Percentiles rank a stretch among this genome's conserved stretches.
Conservation (phyloP, 345 rosid species). For the Xanthoceras sorbifolium region DNA sequence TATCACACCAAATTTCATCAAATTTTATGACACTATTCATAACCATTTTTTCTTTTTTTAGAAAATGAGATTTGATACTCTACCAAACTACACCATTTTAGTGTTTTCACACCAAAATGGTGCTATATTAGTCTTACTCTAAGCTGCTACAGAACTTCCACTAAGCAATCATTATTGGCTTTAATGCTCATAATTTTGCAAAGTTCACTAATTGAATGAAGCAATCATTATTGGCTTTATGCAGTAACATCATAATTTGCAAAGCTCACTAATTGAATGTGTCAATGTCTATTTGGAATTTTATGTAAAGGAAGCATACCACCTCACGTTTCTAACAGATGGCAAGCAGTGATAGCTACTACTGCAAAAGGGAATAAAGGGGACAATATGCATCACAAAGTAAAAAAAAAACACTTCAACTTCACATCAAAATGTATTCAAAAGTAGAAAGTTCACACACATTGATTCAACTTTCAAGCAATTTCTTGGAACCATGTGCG, state of each 20-base stretch:
- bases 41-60: no score
- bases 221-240: neutral
- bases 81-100: no score
- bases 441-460: neutral
- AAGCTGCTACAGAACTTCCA: neutral
- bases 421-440: neutral
- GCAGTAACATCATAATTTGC: neutral
- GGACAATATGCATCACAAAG: neutral
- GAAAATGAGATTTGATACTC: no score
- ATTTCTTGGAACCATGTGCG: constrained; percentile 7
- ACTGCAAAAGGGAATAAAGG: neutral
- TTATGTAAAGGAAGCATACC: neutral
- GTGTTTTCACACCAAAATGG: no score
- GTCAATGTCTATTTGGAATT: neutral
- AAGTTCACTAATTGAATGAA: no score
- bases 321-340: neutral
- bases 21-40: no score
- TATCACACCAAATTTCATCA: no score
- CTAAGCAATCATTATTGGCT: neutral
- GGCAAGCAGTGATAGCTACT: neutral
- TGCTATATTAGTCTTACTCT: no score
- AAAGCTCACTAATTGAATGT: neutral
- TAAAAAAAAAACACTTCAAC: neutral
- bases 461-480: neutral
- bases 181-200: no score